phyloP scores from a whole-genome alignment of 805 yeast genomes.

The Wickerhamiella kurtzmanii region DNA sequence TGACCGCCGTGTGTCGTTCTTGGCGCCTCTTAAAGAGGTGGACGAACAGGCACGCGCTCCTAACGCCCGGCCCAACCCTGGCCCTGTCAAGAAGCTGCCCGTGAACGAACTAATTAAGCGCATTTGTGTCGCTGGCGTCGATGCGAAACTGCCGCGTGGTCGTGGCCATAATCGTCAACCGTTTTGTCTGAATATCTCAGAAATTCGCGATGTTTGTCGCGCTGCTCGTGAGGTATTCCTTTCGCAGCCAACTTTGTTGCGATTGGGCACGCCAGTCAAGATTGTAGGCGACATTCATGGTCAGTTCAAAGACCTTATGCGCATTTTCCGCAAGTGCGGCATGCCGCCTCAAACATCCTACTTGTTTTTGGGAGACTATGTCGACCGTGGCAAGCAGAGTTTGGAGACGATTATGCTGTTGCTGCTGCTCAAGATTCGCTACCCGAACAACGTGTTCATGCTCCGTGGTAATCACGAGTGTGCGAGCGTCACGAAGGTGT shows the following conservation, averaged over 20 bases:
- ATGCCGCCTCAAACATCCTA: slow-evolving; percentile 91
- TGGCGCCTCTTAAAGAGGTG: background rate
- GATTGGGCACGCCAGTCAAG: slow-evolving; percentile 72
- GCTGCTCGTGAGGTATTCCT: slow-evolving; percentile 76
- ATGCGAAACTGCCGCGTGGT: slow-evolving; percentile 5
- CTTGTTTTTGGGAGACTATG: slow-evolving; percentile 89
- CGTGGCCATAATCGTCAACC: slow-evolving; percentile 21
- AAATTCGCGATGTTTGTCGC: slow-evolving; percentile 72
- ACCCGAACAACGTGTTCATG: slow-evolving; percentile 86
- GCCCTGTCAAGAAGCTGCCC: slow-evolving; percentile 10
- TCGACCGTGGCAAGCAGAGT: slow-evolving; percentile 94
- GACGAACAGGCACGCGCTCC: background rate
- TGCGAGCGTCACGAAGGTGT: slow-evolving; percentile 91
- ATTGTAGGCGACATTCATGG: slow-evolving; percentile 96
- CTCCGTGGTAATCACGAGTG: slow-evolving; percentile 97
- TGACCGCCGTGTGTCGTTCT: background rate
- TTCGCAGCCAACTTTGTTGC: slow-evolving; percentile 79
- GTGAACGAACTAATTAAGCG: slow-evolving; percentile 17
- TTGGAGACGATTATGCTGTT: slow-evolving; percentile 80
- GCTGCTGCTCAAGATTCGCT: slow-evolving; percentile 84
- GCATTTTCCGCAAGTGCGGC: slow-evolving; percentile 90
- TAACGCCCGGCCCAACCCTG: slow-evolving; percentile 1
- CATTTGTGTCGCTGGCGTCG: slow-evolving; percentile 19
- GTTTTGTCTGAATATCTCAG: slow-evolving; percentile 72
- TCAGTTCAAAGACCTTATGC: slow-evolving; percentile 80